Evolutionary conservation across 1,284 basidiomycete genomes (phyloP).

Genomic region (Irpex lacteus): DNA sequence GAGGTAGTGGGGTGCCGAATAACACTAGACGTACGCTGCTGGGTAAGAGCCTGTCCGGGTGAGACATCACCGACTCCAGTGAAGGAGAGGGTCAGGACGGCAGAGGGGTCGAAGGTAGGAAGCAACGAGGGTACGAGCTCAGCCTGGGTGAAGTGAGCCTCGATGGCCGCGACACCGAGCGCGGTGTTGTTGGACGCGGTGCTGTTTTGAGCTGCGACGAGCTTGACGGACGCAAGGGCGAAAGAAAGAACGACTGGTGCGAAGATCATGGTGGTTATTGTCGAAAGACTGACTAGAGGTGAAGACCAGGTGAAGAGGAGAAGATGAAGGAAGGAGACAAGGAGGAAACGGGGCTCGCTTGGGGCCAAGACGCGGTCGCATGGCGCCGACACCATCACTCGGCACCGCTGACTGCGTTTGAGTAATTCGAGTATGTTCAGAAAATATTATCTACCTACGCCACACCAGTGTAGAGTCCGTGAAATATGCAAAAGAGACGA

Average conservation of each 20-base stretch:
- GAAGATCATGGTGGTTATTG: constrained; percentile 7
- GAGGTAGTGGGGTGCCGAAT: neutral
- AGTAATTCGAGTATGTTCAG: neutral
- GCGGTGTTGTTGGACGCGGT: constrained; percentile 26
- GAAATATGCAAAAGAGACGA: constrained; percentile 8
- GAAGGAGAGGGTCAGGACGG: constrained; percentile 52
- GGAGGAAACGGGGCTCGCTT: neutral
- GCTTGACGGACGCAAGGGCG: constrained; percentile 31
- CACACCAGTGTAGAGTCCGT: constrained; percentile 8
- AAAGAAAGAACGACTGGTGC: constrained; percentile 13
- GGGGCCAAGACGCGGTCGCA: neutral
- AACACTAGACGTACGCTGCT: constrained; percentile 43
- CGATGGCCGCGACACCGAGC: constrained; percentile 48
- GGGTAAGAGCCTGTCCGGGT: constrained; percentile 57
- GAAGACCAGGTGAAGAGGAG: neutral
- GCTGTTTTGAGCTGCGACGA: constrained; percentile 38
- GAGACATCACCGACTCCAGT: constrained; percentile 45
- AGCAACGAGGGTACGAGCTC: constrained; percentile 59
- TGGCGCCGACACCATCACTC: neutral
- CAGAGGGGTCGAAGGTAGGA: constrained; percentile 52
- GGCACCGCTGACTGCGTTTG: neutral
- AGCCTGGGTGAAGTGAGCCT: constrained; percentile 60
- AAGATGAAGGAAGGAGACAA: constrained; percentile 4
- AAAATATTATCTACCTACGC: neutral
- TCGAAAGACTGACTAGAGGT: constrained; percentile 2